Percentiles rank a stretch among this genome's conserved stretches.
Evolutionary conservation across 495 filamentous ascomycete species (phyloP).

Genomic region (Neurospora sp.): DNA sequence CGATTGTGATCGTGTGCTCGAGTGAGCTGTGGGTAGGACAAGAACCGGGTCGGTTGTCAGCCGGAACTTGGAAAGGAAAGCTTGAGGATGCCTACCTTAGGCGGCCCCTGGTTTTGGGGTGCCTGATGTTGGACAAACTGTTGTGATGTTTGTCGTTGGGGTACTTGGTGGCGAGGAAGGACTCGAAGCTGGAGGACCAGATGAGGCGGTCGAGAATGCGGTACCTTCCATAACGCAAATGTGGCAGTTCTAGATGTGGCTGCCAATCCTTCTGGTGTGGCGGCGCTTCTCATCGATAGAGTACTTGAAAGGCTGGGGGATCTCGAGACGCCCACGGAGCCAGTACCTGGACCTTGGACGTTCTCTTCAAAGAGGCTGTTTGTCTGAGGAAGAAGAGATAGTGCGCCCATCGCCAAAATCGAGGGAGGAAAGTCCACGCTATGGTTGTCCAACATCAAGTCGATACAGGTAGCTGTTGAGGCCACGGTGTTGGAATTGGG

Average conservation of each 20-base stretch:
- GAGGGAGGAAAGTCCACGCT: conserved; percentile 20
- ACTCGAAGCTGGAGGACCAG: conserved; percentile 94
- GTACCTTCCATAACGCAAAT: too few species aligned
- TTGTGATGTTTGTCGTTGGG: conserved; percentile 76
- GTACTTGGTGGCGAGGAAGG: conserved; percentile 90
- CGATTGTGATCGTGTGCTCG: conserved; percentile 13
- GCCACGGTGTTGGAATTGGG: not conserved
- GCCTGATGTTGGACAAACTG: not conserved
- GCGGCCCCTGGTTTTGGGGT: not conserved
- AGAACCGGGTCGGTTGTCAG: conserved; percentile 15
- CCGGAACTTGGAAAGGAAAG: not conserved
- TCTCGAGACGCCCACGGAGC: conserved; percentile 87
- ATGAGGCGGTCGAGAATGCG: conserved; percentile 92
- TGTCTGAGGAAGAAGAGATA: not conserved
- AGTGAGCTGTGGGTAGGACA: conserved; percentile 21
- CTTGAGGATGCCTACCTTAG: not conserved
- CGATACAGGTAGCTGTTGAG: conserved; percentile 4
- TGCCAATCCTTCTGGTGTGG: too few species aligned
- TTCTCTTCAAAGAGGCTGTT: not conserved
- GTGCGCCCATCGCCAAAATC: conserved; percentile 20
- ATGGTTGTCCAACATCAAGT: conserved; percentile 9
- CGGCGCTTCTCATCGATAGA: conserved; percentile 88
- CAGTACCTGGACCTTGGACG: conserved; percentile 41
- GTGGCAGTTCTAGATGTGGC: too few species aligned
- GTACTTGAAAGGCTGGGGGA: conserved; percentile 90